Base-by-base conservation (phyloP, 805 yeast species). In the Tetrapisispora iriomotensis region DNA sequence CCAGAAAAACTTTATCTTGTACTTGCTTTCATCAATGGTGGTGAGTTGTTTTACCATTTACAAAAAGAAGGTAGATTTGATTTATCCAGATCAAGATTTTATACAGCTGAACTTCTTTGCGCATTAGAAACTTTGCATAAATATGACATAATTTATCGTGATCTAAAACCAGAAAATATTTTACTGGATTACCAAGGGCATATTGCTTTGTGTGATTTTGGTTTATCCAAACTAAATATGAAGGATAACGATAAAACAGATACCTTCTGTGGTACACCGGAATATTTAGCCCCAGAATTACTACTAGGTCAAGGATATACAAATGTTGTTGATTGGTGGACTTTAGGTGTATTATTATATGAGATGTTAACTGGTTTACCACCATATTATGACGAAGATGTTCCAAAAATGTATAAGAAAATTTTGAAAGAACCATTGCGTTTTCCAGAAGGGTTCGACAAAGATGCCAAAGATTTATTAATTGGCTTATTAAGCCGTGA, bases 221-320 rank as follows among this genome's bases (percentile, higher is more conserved):
- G 98, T 6, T 70, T 92, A 32, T 92, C 97, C 67, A 92, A 92
- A 64, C 74, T 92, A 52, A 86, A 92, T 66, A 92, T 92, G 98
- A 76, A 79, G 48, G 76, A 80, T 50, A 81, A 83, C 44, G 95
- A 87, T 52, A 83, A 83, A 61, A 80, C 86, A 1, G 82, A 81
- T 52, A 92, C 98, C 0, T 92, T 92, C 60, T 92, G 98, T 64
- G 98, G 98, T 29, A 92, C 98, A 0, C 97, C 97, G 0, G 97
- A 92, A 62, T 92, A 92, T 61, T 69, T 92, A 49, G 96, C 97
- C 1, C 98, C 98, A 1, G 98, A 92, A 62, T 68, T 92, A 49
- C 67, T 92, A 36, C 67, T 87, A 51, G 92, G 94, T 36, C 87
- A 84, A 58, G 97, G 97, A 1, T 92, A 92, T 62, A 87, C 97